Evolutionary conservation across 495 filamentous ascomycete genomes (phyloP), one percentile per base, ranked within the genome.

Genomic region (Neurospora sp.): DNA sequence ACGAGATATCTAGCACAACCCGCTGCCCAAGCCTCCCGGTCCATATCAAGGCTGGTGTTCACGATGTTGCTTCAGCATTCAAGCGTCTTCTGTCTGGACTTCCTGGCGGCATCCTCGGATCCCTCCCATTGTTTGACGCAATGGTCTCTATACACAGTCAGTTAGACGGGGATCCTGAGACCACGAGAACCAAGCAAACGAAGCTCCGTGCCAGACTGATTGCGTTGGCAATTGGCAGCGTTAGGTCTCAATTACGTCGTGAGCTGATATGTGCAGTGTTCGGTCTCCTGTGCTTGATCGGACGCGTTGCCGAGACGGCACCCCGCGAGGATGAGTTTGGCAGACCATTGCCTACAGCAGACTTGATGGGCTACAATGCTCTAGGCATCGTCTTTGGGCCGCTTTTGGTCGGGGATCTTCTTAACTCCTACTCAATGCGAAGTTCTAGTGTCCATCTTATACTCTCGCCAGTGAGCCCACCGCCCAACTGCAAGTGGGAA

Each of bases 101-200:
- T 1, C 93, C 92, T 0, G 90, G 89, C 2, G 93, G 93, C 2
- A 89, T 95, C 44, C 82, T 96, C 12, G 93, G 92, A 16, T 91
- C 90, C 35, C 75, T 87, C 42, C 80, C 83, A 31, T 78, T 94
- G 35, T 94, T 93, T 73, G 87, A 90, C 68, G 85, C 87, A 4
- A 76, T 95, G 16, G 86, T 90, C 37, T 84, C 85, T 40, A 90
- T 96, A 40, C 86, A 88, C 59, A 82, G 82, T 40, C 86, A 89
- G 61, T 82, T 87, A 17, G 82, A 85, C 71, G 81, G 80, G 0
- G 84, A 86, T 68, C 80, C 84, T 2, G 86, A 87, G 68, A 78
- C 83, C 44, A 81, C 81, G 27, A 79, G 80, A 71, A 84, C 86
- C 12, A 87, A 84, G 73, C 81, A 86, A 42, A 85, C 78, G 53